Base-by-base conservation (phyloP, 345 rosid genomes). In the Chamaenerion angustifolium region DNA sequence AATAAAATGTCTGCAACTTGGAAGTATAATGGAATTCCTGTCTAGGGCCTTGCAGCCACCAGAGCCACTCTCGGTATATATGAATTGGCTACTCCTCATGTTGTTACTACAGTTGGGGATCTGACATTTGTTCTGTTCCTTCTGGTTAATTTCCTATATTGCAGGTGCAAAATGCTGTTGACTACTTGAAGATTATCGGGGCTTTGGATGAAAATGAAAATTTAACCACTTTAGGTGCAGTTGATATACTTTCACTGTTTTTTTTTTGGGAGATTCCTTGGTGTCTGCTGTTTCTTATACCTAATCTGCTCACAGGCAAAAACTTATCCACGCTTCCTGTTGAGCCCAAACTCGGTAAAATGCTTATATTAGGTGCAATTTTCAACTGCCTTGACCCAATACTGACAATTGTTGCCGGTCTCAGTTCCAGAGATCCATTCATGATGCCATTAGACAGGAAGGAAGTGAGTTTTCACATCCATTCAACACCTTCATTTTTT, bases 261-360 rank as follows among this genome's bases (percentile, higher is more conserved):
- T 44, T 54, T n/a, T 35, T 4, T 54, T 25, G 17, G 10, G 12
- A 53, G 19, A 41, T 42, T 16, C 16, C 17, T 14, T 10, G 15
- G 40, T n/a, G n/a, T 18, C 31, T 14, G 35, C 40, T 56, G 40
- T 40, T 10, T 14, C 40, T 14, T 25, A 19, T 49, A 8, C 42
- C 10, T 19, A 11, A 41, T 70, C 61, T 54, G 40, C 65, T 61
- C 63, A 68, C 76, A 83, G 96, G 98, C 55, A 73, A 69, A 42
- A 74, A 83, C 11, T 69, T 90, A 71, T 86, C 98, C 23, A 58
- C 69, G 69, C 98, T 90, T 73, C 98, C 96, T 40, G 98, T 90
- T 56, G 98, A 90, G 74, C 98, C 98, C 47, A 90, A 86, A 75
- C 98, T 90, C 53, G 98, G 98, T 19, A 90, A 90, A 75, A 90